These are phyloP conservation scores for Colletotrichum tropicicola DNA, from an alignment of 2,329 filamentous ascomycete species.

Conservation along the genomic window DNA sequence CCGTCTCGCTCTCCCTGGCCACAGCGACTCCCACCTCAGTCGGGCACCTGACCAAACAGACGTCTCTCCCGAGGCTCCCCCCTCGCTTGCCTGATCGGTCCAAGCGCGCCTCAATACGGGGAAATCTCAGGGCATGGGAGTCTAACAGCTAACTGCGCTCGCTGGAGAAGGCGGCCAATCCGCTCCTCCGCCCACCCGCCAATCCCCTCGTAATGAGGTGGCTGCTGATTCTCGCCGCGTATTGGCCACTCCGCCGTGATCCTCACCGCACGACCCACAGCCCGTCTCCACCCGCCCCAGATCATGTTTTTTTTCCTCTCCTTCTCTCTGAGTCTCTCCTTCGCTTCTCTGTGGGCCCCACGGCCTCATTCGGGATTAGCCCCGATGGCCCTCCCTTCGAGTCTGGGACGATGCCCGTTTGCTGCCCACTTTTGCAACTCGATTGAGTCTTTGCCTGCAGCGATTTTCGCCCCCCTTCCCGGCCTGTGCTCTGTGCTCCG, in stretches of 20 bases:
- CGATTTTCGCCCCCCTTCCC: constrained; percentile 19
- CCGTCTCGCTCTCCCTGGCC: too few species aligned
- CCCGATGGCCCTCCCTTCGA: not conserved
- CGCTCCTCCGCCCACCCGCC: constrained; percentile 1
- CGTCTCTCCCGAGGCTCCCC: too few species aligned
- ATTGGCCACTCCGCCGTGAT: too few species aligned
- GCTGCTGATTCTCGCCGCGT: not conserved
- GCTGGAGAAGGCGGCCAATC: not conserved
- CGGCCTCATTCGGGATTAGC: constrained; percentile 1
- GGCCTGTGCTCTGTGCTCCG: not conserved
- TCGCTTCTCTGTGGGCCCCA: too few species aligned
- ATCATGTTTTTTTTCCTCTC: not conserved
- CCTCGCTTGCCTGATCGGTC: too few species aligned
- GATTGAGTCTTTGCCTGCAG: constrained; percentile 24
- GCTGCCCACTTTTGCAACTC: constrained; percentile 28
- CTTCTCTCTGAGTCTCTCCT: too few species aligned
- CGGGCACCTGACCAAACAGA: too few species aligned
- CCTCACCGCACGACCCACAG: too few species aligned
- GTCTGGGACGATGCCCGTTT: not conserved
- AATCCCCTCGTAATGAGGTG: constrained; percentile 6
- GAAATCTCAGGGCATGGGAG: not conserved
- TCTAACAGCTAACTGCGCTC: not conserved
- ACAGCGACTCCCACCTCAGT: too few species aligned
- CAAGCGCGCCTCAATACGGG: too few species aligned
- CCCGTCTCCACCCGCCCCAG: not conserved